Percentiles rank a stretch among this genome's conserved stretches.
These are phyloP conservation scores for Santalum album DNA, from an alignment of 164 flowering plant genomes.

Conservation along the genomic window DNA sequence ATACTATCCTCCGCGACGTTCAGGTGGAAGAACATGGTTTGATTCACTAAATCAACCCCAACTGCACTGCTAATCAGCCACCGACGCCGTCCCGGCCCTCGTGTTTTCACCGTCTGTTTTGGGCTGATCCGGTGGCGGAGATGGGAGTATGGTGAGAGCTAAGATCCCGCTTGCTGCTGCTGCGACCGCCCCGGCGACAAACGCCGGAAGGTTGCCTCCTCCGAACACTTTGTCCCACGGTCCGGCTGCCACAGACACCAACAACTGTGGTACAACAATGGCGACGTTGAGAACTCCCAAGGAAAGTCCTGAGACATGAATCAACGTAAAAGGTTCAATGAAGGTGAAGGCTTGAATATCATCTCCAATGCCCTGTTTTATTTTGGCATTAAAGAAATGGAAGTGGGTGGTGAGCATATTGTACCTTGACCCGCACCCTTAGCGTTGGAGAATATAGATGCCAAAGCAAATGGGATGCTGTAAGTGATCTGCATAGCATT, in stretches of 20 bases:
- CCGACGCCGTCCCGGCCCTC: too few species aligned
- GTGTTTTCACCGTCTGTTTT: too few species aligned
- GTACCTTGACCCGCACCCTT: conserved; percentile 67
- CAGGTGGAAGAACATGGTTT: too few species aligned
- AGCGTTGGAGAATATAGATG: conserved; percentile 34
- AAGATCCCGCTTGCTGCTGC: conserved; percentile 43
- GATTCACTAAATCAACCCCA: too few species aligned
- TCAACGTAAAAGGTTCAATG: neutral
- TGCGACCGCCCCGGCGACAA: conserved; percentile 46
- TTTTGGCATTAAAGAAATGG: too few species aligned
- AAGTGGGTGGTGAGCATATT: neutral
- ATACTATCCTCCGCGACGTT: too few species aligned
- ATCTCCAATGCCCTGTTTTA: too few species aligned
- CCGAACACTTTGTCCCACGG: conserved; percentile 60
- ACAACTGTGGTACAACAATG: conserved; percentile 59
- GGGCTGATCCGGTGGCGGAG: conserved; percentile 19
- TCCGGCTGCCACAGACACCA: conserved; percentile 52
- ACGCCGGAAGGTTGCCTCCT: conserved; percentile 70
- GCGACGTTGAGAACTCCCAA: conserved; percentile 59
- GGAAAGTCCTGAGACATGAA: conserved; percentile 33
- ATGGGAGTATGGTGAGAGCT: conserved; percentile 42
- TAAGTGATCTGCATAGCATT: conserved; percentile 28
- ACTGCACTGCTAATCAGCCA: too few species aligned
- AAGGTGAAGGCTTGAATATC: too few species aligned
- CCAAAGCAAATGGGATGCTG: conserved; percentile 57